These are phyloP conservation scores for Panellus pusillus DNA, from an alignment of 768 basidiomycete species.

Conservation along the genomic window DNA sequence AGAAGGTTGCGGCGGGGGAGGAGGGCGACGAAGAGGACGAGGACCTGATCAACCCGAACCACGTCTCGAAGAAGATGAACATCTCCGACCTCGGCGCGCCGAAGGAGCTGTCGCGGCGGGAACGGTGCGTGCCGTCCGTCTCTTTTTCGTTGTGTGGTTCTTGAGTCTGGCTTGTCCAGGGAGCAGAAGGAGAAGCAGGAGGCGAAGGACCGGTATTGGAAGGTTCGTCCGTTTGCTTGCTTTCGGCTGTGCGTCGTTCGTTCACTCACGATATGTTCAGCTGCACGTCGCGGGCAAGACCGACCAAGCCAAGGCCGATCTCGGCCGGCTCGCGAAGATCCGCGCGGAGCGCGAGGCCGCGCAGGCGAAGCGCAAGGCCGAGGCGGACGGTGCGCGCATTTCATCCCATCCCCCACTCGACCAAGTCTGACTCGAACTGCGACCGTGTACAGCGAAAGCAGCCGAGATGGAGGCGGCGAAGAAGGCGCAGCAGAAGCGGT, in stretches of 20 bases:
- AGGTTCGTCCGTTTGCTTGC: constrained; percentile 51
- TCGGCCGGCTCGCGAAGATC: constrained; percentile 84
- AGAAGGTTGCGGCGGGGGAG: constrained; percentile 32
- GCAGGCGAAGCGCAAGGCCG: constrained; percentile 84
- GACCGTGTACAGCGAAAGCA: constrained; percentile 52
- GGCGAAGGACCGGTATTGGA: constrained; percentile 84
- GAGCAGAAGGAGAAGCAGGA: constrained; percentile 93
- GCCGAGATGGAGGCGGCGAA: constrained; percentile 57
- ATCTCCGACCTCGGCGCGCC: constrained; percentile 73
- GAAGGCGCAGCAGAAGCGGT: constrained; percentile 40
- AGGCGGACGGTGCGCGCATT: constrained; percentile 67
- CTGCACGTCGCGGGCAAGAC: constrained; percentile 84
- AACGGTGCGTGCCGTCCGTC: constrained; percentile 45
- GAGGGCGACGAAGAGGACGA: constrained; percentile 57
- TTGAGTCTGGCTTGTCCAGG: constrained; percentile 38
- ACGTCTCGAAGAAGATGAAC: constrained; percentile 68
- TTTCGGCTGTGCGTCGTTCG: not conserved
- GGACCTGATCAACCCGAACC: constrained; percentile 79
- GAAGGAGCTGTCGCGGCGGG: constrained; percentile 60
- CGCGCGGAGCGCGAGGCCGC: constrained; percentile 86
- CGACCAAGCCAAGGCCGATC: constrained; percentile 84
- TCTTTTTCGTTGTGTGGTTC: not conserved
- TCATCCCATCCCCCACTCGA: not conserved
- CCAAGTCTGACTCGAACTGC: no score
- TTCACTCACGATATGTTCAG: constrained; percentile 33